Percentiles rank a stretch among this genome's conserved stretches.
Conservation (phyloP, 2,329 filamentous ascomycete species). For the Epichloe amarillans region DNA sequence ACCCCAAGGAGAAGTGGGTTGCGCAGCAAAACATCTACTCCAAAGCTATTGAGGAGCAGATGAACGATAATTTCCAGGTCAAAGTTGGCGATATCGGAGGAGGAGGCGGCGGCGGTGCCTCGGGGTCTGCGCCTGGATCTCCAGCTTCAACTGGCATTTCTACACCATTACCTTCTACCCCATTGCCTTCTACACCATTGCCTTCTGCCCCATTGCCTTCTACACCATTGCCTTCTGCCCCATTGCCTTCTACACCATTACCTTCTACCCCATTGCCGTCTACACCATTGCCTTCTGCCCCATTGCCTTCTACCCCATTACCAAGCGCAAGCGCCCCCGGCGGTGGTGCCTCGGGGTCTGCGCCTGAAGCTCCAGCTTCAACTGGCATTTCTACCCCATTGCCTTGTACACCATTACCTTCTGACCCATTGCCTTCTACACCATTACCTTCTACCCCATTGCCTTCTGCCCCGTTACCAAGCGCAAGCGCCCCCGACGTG, state of each 20-base stretch:
- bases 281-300: too few species aligned
- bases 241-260: too few species aligned
- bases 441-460: neutral
- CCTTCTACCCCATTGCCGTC: too few species aligned
- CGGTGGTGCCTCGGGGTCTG: constrained; percentile 1
- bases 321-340: too few species aligned
- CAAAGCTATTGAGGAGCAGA: constrained; percentile 32
- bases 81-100: constrained; percentile 16
- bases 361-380: neutral
- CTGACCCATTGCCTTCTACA: neutral
- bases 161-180: neutral
- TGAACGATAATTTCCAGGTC: constrained; percentile 32
- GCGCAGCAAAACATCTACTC: constrained; percentile 26
- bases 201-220: too few species aligned
- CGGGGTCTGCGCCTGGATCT: neutral
- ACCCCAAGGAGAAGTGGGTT: constrained; percentile 16
- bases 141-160: neutral
- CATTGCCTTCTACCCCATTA: too few species aligned
- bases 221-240: too few species aligned
- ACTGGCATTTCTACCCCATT: neutral
- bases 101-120: constrained; percentile 5
- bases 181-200: too few species aligned
- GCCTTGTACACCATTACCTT: neutral
- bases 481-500: neutral
- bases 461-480: neutral